Evolutionary conservation across 2,329 filamentous ascomycete genomes (phyloP).

Genomic region (Colletotrichum trifolii): DNA sequence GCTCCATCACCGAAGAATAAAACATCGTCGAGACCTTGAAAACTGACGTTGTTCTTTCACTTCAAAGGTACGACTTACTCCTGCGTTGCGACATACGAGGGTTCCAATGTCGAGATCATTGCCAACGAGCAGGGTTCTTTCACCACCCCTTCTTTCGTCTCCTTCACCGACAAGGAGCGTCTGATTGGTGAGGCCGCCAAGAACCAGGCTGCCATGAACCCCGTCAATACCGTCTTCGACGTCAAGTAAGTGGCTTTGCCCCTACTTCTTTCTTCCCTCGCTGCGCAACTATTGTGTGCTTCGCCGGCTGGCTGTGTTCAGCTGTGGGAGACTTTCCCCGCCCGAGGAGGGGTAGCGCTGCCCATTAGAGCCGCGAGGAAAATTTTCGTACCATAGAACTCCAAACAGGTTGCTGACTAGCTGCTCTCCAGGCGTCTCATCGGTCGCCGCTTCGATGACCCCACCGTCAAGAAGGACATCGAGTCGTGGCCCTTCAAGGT

Average conservation of each 20-base stretch:
- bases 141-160: conserved; percentile 98
- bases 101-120: conserved; percentile 99
- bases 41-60: conserved; percentile 37
- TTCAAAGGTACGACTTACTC: conserved; percentile 95
- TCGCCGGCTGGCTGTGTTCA: neutral
- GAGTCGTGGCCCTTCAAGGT: conserved; percentile 99
- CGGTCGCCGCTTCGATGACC: conserved; percentile 93
- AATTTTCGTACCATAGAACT: neutral
- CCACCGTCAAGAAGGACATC: conserved; percentile 98
- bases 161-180: conserved; percentile 98
- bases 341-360: conserved; percentile 27
- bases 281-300: neutral
- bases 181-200: conserved; percentile 99
- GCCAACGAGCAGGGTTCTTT: conserved; percentile 99
- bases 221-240: conserved; percentile 97
- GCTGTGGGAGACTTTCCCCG: conserved; percentile 15
- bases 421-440: conserved; percentile 82
- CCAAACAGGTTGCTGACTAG: conserved; percentile 29
- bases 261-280: neutral
- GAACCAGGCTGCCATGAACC: conserved; percentile 99
- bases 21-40: neutral
- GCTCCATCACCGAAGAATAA: too few relatives aligned
- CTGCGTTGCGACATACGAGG: conserved; percentile 99
- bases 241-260: conserved; percentile 79
- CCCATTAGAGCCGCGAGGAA: neutral